A percentile compares a stretch with the other conserved stretches of the same genome.
Conservation (phyloP, 768 basidiomycete genomes). For the Candolleomyces aberdarensis region DNA sequence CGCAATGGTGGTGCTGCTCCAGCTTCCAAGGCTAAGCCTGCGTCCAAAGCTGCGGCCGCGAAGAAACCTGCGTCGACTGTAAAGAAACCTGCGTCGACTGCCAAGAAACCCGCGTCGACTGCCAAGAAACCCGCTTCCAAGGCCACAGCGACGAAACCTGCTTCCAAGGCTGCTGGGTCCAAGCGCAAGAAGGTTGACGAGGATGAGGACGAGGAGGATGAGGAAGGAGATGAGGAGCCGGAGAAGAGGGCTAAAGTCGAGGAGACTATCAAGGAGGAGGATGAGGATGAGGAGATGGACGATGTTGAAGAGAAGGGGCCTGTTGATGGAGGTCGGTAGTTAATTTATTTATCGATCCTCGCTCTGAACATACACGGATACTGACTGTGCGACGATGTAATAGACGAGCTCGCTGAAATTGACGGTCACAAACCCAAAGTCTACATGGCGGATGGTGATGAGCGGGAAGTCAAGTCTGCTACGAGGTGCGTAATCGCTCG, state of each 20-base stretch:
- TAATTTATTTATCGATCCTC: too few species aligned
- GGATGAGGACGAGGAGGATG: conserved; percentile 11
- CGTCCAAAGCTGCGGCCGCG: background rate
- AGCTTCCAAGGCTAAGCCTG: conserved; percentile 10
- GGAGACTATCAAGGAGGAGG: background rate
- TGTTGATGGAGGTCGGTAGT: background rate
- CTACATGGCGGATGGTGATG: conserved; percentile 25
- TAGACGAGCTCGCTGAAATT: conserved; percentile 35
- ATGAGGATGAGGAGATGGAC: conserved; percentile 8
- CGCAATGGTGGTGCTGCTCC: background rate
- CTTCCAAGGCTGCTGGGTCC: conserved; percentile 7
- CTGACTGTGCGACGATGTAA: background rate
- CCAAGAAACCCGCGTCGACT: conserved; percentile 14
- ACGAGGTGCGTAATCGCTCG: too few species aligned
- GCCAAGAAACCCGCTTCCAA: background rate
- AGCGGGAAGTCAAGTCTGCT: conserved; percentile 26
- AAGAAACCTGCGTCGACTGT: conserved; percentile 13
- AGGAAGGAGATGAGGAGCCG: background rate
- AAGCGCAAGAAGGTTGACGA: background rate
- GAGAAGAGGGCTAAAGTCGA: background rate
- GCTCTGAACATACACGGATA: too few species aligned
- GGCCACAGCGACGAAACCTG: conserved; percentile 3
- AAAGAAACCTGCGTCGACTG: too few species aligned
- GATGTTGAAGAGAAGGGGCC: conserved; percentile 7
- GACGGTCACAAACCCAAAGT: conserved; percentile 39